Evolutionary conservation across 768 basidiomycete species (phyloP).

Genomic region (Tremella yokohamensis): DNA sequence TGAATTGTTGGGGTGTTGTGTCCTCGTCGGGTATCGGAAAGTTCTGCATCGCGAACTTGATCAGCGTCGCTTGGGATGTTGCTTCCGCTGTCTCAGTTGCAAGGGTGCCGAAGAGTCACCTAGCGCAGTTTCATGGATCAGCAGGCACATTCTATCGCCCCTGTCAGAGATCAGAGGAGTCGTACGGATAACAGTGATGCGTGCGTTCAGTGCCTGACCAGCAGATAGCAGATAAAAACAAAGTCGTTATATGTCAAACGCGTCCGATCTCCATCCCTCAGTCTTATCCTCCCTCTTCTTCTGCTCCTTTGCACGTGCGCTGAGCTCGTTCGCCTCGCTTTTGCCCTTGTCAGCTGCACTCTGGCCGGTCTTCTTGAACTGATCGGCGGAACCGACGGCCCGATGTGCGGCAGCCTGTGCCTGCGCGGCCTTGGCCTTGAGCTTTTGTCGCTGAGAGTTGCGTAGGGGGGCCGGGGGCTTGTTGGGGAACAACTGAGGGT

Average conservation of each 20-base stretch:
- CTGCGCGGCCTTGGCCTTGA: slow-evolving; percentile 40
- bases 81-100: too few relatives aligned
- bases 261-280: slow-evolving; percentile 50
- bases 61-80: too few relatives aligned
- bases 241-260: slow-evolving; percentile 47
- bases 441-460: slow-evolving; percentile 44
- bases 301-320: slow-evolving; percentile 37
- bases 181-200: too few relatives aligned
- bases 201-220: too few relatives aligned
- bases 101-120: too few relatives aligned
- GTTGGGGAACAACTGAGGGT: slow-evolving; percentile 45
- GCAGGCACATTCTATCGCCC: too few relatives aligned
- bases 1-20: too few relatives aligned
- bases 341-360: slow-evolving; percentile 42
- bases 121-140: too few relatives aligned
- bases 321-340: slow-evolving; percentile 43
- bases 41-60: too few relatives aligned
- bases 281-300: slow-evolving; percentile 39
- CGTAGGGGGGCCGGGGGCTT: slow-evolving; percentile 44
- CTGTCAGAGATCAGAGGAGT: too few relatives aligned
- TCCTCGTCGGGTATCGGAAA: too few relatives aligned
- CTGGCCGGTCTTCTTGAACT: slow-evolving; percentile 41
- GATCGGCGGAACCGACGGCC: slow-evolving; percentile 39
- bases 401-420: slow-evolving; percentile 29
- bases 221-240: too few relatives aligned